phyloP scores from a whole-genome alignment of 2,329 filamentous ascomycete genomes.

The Seiridium cupressi region DNA sequence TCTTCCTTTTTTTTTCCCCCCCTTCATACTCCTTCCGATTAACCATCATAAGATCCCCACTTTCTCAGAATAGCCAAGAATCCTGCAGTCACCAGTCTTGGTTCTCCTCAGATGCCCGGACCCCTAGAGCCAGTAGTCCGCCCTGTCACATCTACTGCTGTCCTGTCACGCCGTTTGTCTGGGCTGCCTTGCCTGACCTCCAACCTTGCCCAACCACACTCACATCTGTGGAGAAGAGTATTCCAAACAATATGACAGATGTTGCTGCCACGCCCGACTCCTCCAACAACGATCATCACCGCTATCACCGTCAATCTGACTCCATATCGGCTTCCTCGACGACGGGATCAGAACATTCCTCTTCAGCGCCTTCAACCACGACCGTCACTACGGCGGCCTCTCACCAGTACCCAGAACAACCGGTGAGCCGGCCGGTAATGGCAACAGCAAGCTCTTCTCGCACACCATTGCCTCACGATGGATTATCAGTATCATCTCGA shows the following conservation, averaged over 20 bases:
- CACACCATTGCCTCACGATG: constrained; percentile 1
- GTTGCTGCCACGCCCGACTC: neutral
- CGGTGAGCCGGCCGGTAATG: neutral
- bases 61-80: neutral
- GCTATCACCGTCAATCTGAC: neutral
- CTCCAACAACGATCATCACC: neutral
- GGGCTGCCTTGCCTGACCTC: neutral
- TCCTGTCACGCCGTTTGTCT: constrained; percentile 1
- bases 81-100: neutral
- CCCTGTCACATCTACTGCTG: neutral
- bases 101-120: neutral
- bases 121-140: neutral
- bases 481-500: neutral
- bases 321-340: neutral
- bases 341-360: neutral
- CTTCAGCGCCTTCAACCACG: neutral
- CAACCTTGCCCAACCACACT: neutral
- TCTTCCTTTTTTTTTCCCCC: constrained; percentile 4
- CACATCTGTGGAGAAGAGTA: neutral
- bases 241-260: constrained; percentile 2
- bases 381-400: neutral
- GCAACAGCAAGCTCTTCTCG: constrained; percentile 5
- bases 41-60: neutral
- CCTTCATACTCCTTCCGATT: neutral
- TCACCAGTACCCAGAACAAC: neutral